phyloP scores from a whole-genome alignment of 2,329 filamentous ascomycete species.

The Colletotrichum truncatum region DNA sequence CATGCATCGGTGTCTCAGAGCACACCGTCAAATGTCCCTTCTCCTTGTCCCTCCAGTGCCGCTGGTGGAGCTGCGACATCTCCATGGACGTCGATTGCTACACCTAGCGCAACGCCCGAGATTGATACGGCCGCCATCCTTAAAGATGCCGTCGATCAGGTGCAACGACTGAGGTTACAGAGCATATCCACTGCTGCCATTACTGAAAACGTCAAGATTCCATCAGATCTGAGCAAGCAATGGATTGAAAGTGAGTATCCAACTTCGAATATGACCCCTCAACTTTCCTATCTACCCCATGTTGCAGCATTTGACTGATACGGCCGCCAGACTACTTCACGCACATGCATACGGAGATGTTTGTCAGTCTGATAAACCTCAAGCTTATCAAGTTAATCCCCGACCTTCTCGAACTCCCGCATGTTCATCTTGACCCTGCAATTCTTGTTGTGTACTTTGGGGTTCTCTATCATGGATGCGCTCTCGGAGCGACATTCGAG shows the following conservation, averaged over 20 bases:
- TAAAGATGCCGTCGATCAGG: constrained; percentile 39
- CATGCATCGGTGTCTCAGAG: constrained; percentile 10
- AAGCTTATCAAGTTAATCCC: constrained; percentile 40
- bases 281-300: too few relatives aligned
- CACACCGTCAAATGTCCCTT: constrained; percentile 28
- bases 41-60: constrained; percentile 7
- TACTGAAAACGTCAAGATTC: constrained; percentile 36
- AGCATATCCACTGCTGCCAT: constrained; percentile 33
- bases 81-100: constrained; percentile 8
- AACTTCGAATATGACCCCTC: too few relatives aligned
- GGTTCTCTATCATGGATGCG: constrained; percentile 38
- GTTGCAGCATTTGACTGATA: background rate
- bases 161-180: constrained; percentile 37
- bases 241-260: constrained; percentile 40
- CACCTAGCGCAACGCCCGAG: background rate
- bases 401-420: constrained; percentile 38
- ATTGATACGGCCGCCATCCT: constrained; percentile 35
- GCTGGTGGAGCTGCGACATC: background rate
- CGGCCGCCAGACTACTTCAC: constrained; percentile 37
- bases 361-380: constrained; percentile 37
- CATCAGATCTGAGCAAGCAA: constrained; percentile 37
- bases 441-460: constrained; percentile 42
- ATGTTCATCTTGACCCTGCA: constrained; percentile 40
- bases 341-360: constrained; percentile 40
- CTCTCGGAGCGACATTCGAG: background rate